phyloP scores from a whole-genome alignment of 192 early-diverging fungal species.

The Backusella circina region DNA sequence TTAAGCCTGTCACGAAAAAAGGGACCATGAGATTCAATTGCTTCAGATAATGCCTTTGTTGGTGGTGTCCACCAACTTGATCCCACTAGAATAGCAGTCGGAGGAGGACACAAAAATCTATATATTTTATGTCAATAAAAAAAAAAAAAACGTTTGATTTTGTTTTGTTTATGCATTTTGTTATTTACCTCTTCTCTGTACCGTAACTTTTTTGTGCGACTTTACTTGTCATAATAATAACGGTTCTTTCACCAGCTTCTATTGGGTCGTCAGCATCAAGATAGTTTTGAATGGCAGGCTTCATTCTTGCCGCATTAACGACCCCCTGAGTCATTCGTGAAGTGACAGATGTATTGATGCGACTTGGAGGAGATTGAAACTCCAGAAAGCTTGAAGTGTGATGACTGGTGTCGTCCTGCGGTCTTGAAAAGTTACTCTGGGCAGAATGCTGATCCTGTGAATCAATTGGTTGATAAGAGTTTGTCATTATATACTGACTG shows the following conservation, averaged over 20 bases:
- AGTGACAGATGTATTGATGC: not conserved
- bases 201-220: conserved; percentile 94
- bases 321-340: not conserved
- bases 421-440: not conserved
- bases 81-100: conserved; percentile 72
- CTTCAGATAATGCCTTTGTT: not conserved
- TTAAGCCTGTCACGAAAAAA: not conserved
- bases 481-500: not conserved
- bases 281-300: conserved; percentile 6
- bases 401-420: conserved; percentile 3
- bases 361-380: conserved; percentile 6
- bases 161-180: too few relatives aligned
- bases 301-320: not conserved
- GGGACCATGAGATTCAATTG: not conserved
- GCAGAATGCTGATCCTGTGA: not conserved
- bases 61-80: conserved; percentile 51
- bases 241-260: conserved; percentile 51
- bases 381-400: not conserved
- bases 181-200: conserved; percentile 68
- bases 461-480: not conserved
- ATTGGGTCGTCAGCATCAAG: conserved; percentile 13
- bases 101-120: conserved; percentile 78
- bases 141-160: not conserved
- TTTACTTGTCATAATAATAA: conserved; percentile 78
- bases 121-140: not conserved